Conservation (phyloP, 441 rosid species). For the Pelargonium exstipulatum region DNA sequence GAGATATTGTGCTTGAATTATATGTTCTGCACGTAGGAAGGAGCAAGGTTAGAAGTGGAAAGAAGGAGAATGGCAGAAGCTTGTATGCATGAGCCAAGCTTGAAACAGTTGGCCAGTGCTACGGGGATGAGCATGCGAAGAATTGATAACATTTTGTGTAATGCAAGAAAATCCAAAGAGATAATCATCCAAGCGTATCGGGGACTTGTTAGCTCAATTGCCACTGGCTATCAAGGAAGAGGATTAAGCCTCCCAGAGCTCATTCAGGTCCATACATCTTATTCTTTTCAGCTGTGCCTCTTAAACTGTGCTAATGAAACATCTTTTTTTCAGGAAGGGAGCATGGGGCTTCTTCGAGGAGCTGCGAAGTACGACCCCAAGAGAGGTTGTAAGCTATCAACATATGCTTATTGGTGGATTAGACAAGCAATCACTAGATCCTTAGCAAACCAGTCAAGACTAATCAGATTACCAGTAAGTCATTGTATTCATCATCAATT, state of each 20-base stretch:
- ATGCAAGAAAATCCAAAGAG: conserved; percentile 42
- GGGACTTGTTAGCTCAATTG: conserved; percentile 45
- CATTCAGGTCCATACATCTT: conserved; percentile 34
- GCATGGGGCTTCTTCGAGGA: conserved; percentile 50
- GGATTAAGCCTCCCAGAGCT: conserved; percentile 49
- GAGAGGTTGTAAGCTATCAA: conserved; percentile 50
- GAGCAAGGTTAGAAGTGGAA: conserved; percentile 39
- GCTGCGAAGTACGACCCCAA: conserved; percentile 51
- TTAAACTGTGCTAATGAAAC: conserved; percentile 1
- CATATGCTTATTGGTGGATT: conserved; percentile 62
- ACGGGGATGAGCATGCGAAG: conserved; percentile 26
- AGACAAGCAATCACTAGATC: conserved; percentile 50
- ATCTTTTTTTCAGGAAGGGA: conserved; percentile 34
- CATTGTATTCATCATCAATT: background rate
- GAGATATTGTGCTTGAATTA: background rate
- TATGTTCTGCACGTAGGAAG: conserved; percentile 27
- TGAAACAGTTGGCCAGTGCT: conserved; percentile 28
- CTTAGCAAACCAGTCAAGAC: conserved; percentile 40
- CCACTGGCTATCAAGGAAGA: conserved; percentile 43
- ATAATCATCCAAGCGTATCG: conserved; percentile 38
- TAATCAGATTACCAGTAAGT: conserved; percentile 49
- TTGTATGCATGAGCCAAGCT: conserved; percentile 31
- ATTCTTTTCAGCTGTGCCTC: conserved; percentile 7
- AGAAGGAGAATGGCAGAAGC: conserved; percentile 26
- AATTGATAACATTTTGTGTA: conserved; percentile 32